These are phyloP conservation scores for Sanghuangporus weigelae DNA, from an alignment of 1,284 basidiomycete species.

Conservation along the genomic window DNA sequence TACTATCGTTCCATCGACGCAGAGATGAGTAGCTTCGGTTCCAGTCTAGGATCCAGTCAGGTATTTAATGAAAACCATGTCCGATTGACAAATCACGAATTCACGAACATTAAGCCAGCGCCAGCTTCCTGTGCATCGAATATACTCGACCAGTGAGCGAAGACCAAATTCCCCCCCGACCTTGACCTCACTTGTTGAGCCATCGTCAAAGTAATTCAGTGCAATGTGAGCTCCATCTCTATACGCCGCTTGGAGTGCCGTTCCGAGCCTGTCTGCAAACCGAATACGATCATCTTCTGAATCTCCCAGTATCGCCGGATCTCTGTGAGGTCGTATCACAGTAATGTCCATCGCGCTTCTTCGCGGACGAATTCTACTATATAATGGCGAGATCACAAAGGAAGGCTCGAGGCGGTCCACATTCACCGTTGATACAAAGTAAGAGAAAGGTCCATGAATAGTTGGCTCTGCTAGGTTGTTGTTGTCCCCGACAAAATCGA, in stretches of 20 bases:
- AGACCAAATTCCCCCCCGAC: conserved; percentile 18
- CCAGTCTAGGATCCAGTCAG: conserved; percentile 32
- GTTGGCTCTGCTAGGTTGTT: conserved; percentile 27
- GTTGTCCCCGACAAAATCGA: conserved; percentile 34
- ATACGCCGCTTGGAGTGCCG: conserved; percentile 65
- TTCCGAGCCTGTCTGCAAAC: conserved; percentile 45
- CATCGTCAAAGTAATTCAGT: conserved; percentile 49
- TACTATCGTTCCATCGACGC: conserved; percentile 69
- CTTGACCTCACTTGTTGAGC: conserved; percentile 22
- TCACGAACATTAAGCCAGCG: conserved; percentile 78
- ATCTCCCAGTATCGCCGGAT: conserved; percentile 39
- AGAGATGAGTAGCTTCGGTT: conserved; percentile 55
- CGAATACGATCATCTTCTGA: conserved; percentile 32
- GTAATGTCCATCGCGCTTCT: conserved; percentile 67
- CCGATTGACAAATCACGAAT: conserved; percentile 38
- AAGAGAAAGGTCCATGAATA: conserved; percentile 78
- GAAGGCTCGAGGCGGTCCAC: conserved; percentile 79
- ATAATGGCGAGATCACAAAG: conserved; percentile 72
- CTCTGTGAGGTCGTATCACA: conserved; percentile 74
- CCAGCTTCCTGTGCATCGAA: conserved; percentile 53
- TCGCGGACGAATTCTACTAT: conserved; percentile 33
- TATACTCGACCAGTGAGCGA: conserved; percentile 41
- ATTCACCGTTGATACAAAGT: conserved; percentile 79
- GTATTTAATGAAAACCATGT: neutral
- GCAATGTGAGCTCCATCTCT: conserved; percentile 65